Evolutionary conservation across 352 stramenopile species (phyloP).

Genomic region (Phytophthora megakarya): DNA sequence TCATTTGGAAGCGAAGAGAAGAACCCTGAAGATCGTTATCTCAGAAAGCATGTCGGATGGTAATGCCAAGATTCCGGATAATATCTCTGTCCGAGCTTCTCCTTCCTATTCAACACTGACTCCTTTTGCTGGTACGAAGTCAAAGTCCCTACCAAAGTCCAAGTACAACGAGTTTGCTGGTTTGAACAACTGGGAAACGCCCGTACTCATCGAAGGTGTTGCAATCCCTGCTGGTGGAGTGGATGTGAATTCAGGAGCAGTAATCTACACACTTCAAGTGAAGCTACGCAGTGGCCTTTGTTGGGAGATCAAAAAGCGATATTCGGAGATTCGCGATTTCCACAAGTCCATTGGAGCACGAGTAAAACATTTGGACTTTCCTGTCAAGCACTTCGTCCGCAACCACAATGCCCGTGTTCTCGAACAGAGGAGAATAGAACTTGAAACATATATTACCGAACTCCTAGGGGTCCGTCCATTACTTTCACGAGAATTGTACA

Average conservation of each 20-base stretch:
- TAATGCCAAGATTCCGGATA: not conserved
- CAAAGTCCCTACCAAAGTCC: not conserved
- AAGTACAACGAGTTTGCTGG: not conserved
- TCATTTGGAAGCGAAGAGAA: too few relatives aligned
- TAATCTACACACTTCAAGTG: conserved; percentile 1
- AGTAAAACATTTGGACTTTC: conserved; percentile 3
- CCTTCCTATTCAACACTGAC: too few relatives aligned
- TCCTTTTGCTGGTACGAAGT: not conserved
- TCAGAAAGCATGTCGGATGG: not conserved
- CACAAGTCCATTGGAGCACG: conserved; percentile 8
- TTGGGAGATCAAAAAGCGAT: conserved; percentile 7
- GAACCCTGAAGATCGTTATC: too few relatives aligned
- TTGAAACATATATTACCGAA: not conserved
- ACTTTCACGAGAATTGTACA: conserved; percentile 10
- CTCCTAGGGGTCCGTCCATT: conserved; percentile 6
- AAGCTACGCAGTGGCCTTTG: not conserved
- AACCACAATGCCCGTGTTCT: not conserved
- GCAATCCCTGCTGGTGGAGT: not conserved
- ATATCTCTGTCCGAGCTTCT: not conserved
- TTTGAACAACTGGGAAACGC: not conserved
- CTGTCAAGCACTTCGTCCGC: not conserved
- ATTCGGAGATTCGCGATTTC: conserved; percentile 1
- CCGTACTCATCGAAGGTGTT: not conserved
- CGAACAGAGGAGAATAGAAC: not conserved
- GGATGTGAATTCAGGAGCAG: not conserved